Evolutionary conservation across 225 moss, liverwort and hornwort species (phyloP).

Genomic region (Bryoerythrophyllum caledonicum): DNA sequence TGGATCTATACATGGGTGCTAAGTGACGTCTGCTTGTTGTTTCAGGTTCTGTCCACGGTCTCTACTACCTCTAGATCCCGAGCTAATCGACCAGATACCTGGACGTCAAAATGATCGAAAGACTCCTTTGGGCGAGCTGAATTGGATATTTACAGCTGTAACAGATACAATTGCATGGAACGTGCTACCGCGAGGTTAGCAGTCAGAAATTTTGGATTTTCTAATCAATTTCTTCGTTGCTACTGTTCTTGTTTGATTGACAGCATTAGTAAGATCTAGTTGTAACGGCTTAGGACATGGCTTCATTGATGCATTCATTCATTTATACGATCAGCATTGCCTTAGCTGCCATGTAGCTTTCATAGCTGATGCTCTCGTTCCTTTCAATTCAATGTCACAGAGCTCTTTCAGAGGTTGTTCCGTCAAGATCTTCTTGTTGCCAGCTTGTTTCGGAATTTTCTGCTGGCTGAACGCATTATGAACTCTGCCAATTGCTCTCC

Average conservation of each 20-base stretch:
- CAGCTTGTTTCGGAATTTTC: slow-evolving; percentile 89
- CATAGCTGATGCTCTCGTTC: background rate
- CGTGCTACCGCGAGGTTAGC: slow-evolving; percentile 89
- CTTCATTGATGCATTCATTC: background rate
- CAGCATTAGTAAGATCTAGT: background rate
- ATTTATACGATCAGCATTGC: background rate
- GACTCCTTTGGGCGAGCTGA: slow-evolving; percentile 90
- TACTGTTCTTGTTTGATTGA: background rate
- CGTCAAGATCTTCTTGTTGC: slow-evolving; percentile 99
- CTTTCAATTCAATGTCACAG: slow-evolving; percentile 40
- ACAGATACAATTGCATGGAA: slow-evolving; percentile 99
- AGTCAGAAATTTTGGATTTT: background rate
- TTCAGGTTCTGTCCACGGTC: slow-evolving; percentile 93
- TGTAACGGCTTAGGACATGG: background rate
- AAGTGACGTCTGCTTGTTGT: slow-evolving; percentile 20
- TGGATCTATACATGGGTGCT: slow-evolving; percentile 11
- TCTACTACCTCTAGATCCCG: slow-evolving; percentile 73
- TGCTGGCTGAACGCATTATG: slow-evolving; percentile 96
- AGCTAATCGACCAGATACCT: slow-evolving; percentile 88
- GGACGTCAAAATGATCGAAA: slow-evolving; percentile 96
- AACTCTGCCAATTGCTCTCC: slow-evolving; percentile 93
- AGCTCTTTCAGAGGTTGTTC: slow-evolving; percentile 89
- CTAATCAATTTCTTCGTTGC: background rate
- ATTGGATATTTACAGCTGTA: slow-evolving; percentile 98
- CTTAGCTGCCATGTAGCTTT: slow-evolving; percentile 1